These are phyloP conservation scores for Chlamydomonas sphaeroides DNA, from an alignment of 139 green algal genomes.

Conservation along the genomic window DNA sequence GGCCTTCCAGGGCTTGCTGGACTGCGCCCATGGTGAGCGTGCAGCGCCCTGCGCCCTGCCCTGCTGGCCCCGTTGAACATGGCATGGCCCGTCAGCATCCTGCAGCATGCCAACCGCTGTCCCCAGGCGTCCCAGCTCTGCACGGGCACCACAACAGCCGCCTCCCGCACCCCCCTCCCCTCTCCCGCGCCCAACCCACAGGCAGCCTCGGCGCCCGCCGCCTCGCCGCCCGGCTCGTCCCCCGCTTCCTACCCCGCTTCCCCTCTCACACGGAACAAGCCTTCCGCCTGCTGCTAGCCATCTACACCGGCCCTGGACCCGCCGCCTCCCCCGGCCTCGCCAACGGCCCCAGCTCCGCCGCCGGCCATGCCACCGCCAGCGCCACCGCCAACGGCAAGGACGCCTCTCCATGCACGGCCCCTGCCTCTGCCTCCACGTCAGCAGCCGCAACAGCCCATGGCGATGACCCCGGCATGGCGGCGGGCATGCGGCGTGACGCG, in stretches of 20 bases:
- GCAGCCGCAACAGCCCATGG: too few relatives aligned
- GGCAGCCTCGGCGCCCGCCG: conserved; percentile 42
- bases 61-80: too few relatives aligned
- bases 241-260: conserved; percentile 56
- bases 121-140: too few relatives aligned
- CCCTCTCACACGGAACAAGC: conserved; percentile 49
- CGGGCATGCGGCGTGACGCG: conserved; percentile 56
- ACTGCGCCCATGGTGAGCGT: background rate
- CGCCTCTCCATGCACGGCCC: too few relatives aligned
- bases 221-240: conserved; percentile 62
- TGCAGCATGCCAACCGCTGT: too few relatives aligned
- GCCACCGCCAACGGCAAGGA: conserved; percentile 15
- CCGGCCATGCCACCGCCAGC: too few relatives aligned
- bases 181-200: background rate
- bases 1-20: conserved; percentile 33
- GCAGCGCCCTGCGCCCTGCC: background rate
- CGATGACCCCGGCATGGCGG: too few relatives aligned
- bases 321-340: background rate
- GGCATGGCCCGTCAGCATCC: too few relatives aligned
- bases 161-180: background rate
- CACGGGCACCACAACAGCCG: too few relatives aligned
- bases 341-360: too few relatives aligned
- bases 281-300: conserved; percentile 37
- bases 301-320: conserved; percentile 25
- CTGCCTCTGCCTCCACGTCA: too few relatives aligned